Conservation (phyloP, 805 yeast species). For the Zygoascus flipseniorum region DNA sequence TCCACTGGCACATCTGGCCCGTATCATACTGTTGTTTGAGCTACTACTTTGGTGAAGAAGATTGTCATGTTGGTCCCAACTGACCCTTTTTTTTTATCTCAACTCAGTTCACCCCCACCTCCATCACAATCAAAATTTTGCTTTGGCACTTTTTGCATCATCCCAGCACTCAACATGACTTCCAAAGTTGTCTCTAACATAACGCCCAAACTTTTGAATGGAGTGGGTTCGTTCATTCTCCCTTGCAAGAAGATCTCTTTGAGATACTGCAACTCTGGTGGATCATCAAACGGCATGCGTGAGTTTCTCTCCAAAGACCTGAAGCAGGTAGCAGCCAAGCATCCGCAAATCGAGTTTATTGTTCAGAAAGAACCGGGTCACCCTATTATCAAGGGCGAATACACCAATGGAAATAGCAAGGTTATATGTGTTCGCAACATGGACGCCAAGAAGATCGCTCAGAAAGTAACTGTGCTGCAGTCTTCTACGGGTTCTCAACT, state of each 20-base stretch:
- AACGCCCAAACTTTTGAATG: conserved; percentile 21
- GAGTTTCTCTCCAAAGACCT: conserved; percentile 52
- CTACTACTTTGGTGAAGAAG: neutral
- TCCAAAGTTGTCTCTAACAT: conserved; percentile 8
- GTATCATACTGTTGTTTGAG: neutral
- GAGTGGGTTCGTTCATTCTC: conserved; percentile 29
- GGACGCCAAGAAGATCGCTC: conserved; percentile 49
- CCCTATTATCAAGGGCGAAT: conserved; percentile 62
- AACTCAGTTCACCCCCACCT: no score
- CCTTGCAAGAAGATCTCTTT: conserved; percentile 64
- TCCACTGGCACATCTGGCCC: no score
- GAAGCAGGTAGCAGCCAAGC: conserved; percentile 44
- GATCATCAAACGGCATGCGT: conserved; percentile 80
- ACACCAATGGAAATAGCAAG: conserved; percentile 39
- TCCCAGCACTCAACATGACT: conserved; percentile 8
- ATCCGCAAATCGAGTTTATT: conserved; percentile 66
- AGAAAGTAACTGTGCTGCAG: conserved; percentile 54
- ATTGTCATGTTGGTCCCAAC: neutral
- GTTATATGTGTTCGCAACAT: conserved; percentile 72
- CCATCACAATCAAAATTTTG: no score
- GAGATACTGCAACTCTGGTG: conserved; percentile 93
- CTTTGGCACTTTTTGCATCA: neutral
- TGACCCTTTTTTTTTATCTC: neutral
- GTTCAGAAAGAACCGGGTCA: conserved; percentile 70
- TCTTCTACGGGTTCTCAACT: conserved; percentile 62